Evolutionary conservation across 2,329 filamentous ascomycete genomes (phyloP).

Genomic region (Anisogramma anomala): DNA sequence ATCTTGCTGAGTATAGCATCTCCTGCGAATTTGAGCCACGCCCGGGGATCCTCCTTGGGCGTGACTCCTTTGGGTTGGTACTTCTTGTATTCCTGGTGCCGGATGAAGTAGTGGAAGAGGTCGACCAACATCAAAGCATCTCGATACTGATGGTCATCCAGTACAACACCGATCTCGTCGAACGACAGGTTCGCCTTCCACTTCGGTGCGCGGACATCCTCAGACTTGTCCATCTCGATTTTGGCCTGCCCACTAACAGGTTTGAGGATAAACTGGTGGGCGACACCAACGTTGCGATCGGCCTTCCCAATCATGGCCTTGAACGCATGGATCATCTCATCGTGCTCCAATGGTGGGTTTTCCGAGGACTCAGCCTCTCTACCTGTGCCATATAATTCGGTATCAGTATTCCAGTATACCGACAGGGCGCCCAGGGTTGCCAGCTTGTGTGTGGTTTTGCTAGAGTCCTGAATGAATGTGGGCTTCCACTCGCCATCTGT

Average conservation of each 20-base stretch:
- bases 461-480: slow-evolving; percentile 85
- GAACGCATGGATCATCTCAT: slow-evolving; percentile 67
- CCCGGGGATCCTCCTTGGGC: slow-evolving; percentile 79
- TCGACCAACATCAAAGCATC: slow-evolving; percentile 98
- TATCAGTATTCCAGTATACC: slow-evolving; percentile 97
- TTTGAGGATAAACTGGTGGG: slow-evolving; percentile 89
- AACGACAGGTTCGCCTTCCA: slow-evolving; percentile 87
- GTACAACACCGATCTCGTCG: slow-evolving; percentile 93
- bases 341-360: slow-evolving; percentile 54
- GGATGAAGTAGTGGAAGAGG: slow-evolving; percentile 94
- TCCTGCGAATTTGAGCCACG: slow-evolving; percentile 87
- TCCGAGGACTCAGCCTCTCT: slow-evolving; percentile 54
- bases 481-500: slow-evolving; percentile 92
- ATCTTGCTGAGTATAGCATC: slow-evolving; percentile 87
- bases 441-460: slow-evolving; percentile 78
- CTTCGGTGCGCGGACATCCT: slow-evolving; percentile 64
- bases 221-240: slow-evolving; percentile 88
- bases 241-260: slow-evolving; percentile 93
- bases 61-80: slow-evolving; percentile 70
- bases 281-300: slow-evolving; percentile 24
- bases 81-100: slow-evolving; percentile 94
- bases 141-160: slow-evolving; percentile 95
- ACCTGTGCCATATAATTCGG: slow-evolving; percentile 69
- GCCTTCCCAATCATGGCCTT: slow-evolving; percentile 63
- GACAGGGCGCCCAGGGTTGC: slow-evolving; percentile 82